Evolutionary conservation across 345 rosid species (phyloP).

Genomic region (Arabidopsis arenosa): DNA sequence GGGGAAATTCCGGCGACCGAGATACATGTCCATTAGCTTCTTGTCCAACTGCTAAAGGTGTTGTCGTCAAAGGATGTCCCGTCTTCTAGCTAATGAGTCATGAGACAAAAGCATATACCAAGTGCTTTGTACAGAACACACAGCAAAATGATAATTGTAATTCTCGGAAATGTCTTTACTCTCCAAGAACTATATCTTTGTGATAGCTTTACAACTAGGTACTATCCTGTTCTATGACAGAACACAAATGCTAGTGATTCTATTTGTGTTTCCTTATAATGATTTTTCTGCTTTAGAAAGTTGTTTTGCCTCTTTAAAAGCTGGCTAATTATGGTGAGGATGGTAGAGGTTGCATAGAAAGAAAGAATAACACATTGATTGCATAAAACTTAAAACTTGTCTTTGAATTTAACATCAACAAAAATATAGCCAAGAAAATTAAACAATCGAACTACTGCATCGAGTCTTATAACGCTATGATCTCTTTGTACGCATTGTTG

Average conservation of each 20-base stretch:
- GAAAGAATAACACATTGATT: slow-evolving; percentile 22
- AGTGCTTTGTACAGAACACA: slow-evolving; percentile 29
- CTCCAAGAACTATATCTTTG: slow-evolving; percentile 21
- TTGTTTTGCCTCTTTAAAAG: not conserved
- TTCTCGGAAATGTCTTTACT: slow-evolving; percentile 24
- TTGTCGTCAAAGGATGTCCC: slow-evolving; percentile 64
- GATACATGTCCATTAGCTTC: slow-evolving; percentile 69
- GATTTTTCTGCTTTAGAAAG: not conserved
- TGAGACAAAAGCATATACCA: slow-evolving; percentile 20
- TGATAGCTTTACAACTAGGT: slow-evolving; percentile 25
- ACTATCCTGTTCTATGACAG: slow-evolving; percentile 1
- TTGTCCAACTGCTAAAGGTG: slow-evolving; percentile 78
- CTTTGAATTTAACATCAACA: slow-evolving; percentile 11
- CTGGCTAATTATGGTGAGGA: not conserved
- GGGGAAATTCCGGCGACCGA: slow-evolving; percentile 79
- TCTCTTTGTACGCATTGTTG: slow-evolving; percentile 35
- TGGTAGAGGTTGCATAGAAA: slow-evolving; percentile 29
- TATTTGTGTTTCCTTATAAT: not conserved
- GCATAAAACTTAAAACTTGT: slow-evolving; percentile 22
- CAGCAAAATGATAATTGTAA: slow-evolving; percentile 14
- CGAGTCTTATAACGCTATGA: slow-evolving; percentile 14
- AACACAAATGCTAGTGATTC: slow-evolving; percentile 16
- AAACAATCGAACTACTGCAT: slow-evolving; percentile 24
- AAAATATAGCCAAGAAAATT: slow-evolving; percentile 25
- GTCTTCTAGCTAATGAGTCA: slow-evolving; percentile 44